These are phyloP conservation scores for Pythium sp. DNA, from an alignment of 352 stramenopile species.

Conservation along the genomic window DNA sequence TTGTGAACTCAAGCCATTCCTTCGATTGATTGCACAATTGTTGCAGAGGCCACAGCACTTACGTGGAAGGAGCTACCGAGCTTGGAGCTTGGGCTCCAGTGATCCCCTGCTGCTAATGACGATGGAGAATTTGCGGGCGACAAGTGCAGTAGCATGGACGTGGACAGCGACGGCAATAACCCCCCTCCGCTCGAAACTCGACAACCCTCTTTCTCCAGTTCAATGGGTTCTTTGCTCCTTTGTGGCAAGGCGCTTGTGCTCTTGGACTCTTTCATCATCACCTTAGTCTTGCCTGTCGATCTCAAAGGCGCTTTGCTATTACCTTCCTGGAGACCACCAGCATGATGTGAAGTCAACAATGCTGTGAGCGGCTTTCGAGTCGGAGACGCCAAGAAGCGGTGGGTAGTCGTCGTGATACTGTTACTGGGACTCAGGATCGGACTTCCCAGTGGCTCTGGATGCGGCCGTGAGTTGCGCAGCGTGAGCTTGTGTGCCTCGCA, in stretches of 20 bases:
- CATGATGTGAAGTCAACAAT: constrained; percentile 1
- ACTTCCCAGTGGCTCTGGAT: constrained; percentile 34
- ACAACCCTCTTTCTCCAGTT: neutral
- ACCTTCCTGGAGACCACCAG: neutral
- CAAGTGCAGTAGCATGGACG: constrained; percentile 10
- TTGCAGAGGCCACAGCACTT: neutral
- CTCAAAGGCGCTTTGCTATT: neutral
- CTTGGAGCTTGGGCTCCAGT: constrained; percentile 8
- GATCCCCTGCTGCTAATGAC: too few relatives aligned
- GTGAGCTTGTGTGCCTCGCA: constrained; percentile 65
- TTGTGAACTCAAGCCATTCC: too few relatives aligned
- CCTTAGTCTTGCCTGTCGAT: neutral
- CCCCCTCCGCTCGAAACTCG: neutral
- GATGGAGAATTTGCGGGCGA: neutral
- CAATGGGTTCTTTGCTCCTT: neutral
- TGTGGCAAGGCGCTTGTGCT: constrained; percentile 5
- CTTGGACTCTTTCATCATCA: constrained; percentile 14
- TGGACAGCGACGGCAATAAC: constrained; percentile 11
- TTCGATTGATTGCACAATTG: too few relatives aligned
- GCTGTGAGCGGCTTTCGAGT: constrained; percentile 9
- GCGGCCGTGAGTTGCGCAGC: constrained; percentile 46
- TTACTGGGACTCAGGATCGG: neutral
- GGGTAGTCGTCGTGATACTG: constrained; percentile 4
- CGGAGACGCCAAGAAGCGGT: constrained; percentile 1
- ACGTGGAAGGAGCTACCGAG: neutral